Percentiles rank a stretch among this genome's conserved stretches.
These are phyloP conservation scores for Rhododendron ferrugineum DNA, from an alignment of 148 eudicot genomes.

Conservation along the genomic window DNA sequence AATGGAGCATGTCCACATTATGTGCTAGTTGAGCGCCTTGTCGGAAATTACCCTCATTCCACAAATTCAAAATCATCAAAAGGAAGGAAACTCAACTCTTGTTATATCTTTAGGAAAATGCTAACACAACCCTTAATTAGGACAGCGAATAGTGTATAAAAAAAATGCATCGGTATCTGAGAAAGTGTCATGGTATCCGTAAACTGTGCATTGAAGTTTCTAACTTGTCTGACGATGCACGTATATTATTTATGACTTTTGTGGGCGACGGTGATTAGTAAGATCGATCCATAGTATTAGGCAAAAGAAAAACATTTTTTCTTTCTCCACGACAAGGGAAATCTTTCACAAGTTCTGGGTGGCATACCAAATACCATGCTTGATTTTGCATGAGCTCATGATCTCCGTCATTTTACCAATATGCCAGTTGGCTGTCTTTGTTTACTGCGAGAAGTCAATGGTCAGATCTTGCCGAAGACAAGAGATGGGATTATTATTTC, in stretches of 20 bases:
- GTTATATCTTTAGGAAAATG: background rate
- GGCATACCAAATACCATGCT: background rate
- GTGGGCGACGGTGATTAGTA: background rate
- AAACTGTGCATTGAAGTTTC: background rate
- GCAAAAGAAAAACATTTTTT: background rate
- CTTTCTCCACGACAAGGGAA: background rate
- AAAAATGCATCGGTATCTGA: background rate
- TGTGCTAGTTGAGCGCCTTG: background rate
- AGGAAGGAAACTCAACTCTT: background rate
- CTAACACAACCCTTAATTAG: background rate
- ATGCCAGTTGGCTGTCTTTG: background rate
- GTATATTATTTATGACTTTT: background rate
- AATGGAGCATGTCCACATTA: slow-evolving; percentile 8
- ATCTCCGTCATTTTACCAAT: background rate
- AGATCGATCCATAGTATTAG: background rate
- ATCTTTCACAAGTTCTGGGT: background rate
- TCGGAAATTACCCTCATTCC: background rate
- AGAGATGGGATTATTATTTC: background rate
- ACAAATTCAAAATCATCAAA: background rate
- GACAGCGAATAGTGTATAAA: background rate
- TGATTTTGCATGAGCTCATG: background rate
- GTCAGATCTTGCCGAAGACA: background rate
- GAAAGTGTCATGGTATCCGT: background rate
- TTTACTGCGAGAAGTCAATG: background rate
- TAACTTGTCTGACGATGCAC: too few relatives aligned